Evolutionary conservation across 371 early-diverging fungal species (phyloP).

Genomic region (Batkoa obscura): DNA sequence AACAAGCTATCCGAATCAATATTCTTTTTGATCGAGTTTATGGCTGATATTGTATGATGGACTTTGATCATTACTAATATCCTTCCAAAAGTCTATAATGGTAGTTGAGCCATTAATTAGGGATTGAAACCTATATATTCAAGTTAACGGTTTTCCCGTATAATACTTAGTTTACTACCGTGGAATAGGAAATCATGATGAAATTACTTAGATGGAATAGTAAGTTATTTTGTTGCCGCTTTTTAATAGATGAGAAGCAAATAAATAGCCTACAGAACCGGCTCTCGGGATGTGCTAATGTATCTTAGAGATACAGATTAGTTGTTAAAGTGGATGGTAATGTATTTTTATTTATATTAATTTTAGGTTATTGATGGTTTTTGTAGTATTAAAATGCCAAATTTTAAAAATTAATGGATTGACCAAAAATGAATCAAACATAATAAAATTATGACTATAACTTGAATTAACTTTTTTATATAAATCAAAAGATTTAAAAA

Average conservation of each 20-base stretch:
- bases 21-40: slow-evolving; percentile 15
- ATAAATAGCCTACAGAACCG: slow-evolving; percentile 23
- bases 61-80: slow-evolving; percentile 23
- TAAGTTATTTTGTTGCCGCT: slow-evolving; percentile 14
- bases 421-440: too few relatives aligned
- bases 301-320: too few relatives aligned
- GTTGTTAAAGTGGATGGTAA: too few relatives aligned
- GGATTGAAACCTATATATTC: too few relatives aligned
- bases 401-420: too few relatives aligned
- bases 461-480: too few relatives aligned
- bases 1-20: slow-evolving; percentile 20
- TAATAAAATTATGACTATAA: too few relatives aligned
- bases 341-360: too few relatives aligned
- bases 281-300: slow-evolving; percentile 21
- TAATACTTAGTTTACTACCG: not conserved
- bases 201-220: slow-evolving; percentile 7
- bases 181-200: not conserved
- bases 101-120: not conserved
- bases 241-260: slow-evolving; percentile 12
- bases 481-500: too few relatives aligned
- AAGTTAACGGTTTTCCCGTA: too few relatives aligned
- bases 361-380: too few relatives aligned
- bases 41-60: slow-evolving; percentile 22
- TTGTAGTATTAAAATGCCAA: too few relatives aligned
- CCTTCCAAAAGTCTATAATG: slow-evolving; percentile 11